These are phyloP conservation scores for Pachysolen tannophilus DNA, from an alignment of 805 yeast species.

Conservation along the genomic window DNA sequence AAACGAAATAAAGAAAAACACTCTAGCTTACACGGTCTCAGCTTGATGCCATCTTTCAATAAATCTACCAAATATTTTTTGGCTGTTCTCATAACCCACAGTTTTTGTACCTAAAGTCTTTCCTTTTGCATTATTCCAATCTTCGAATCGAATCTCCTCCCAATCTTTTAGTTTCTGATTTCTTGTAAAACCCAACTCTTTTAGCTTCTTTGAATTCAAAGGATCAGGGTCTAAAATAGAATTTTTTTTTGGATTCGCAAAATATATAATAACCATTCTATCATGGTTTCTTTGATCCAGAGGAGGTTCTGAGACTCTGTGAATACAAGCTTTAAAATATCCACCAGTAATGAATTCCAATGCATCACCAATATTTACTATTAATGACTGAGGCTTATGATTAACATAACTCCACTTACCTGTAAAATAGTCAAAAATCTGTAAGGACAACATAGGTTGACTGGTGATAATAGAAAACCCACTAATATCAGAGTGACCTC, in stretches of 20 bases:
- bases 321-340: conserved; percentile 25
- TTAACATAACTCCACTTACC: conserved; percentile 32
- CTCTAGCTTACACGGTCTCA: too few relatives aligned
- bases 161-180: conserved; percentile 19
- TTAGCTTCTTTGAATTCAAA: conserved; percentile 19
- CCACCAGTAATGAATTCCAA: conserved; percentile 31
- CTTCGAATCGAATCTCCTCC: conserved; percentile 23
- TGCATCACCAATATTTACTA: conserved; percentile 35
- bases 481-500: conserved; percentile 29
- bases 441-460: conserved; percentile 32
- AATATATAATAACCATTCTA: conserved; percentile 24
- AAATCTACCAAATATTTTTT: conserved; percentile 26
- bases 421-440: conserved; percentile 28
- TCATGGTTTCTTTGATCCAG: conserved; percentile 20
- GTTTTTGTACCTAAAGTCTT: conserved; percentile 30
- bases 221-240: conserved; percentile 24
- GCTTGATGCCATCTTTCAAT: conserved; percentile 38
- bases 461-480: conserved; percentile 33
- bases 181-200: conserved; percentile 18
- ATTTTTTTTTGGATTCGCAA: conserved; percentile 20
- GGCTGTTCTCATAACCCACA: conserved; percentile 29
- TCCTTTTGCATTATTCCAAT: conserved; percentile 33
- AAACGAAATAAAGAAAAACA: too few relatives aligned
- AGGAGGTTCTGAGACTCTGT: conserved; percentile 28
- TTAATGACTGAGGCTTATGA: conserved; percentile 29